Percentiles rank a stretch among this genome's conserved stretches.
Evolutionary conservation across 129 eudicot species (phyloP).

Genomic region (Calendula officinalis): DNA sequence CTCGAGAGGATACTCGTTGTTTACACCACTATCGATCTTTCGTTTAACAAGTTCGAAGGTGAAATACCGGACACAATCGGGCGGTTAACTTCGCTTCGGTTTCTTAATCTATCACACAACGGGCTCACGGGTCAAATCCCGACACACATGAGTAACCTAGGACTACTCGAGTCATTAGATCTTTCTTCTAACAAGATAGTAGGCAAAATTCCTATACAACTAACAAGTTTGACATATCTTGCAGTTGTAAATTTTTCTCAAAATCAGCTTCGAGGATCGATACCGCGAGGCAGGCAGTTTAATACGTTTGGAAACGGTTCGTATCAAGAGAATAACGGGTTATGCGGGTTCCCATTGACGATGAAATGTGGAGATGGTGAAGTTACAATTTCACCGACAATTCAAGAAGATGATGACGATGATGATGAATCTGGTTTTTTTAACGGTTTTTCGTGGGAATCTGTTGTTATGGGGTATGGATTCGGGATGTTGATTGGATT

Average conservation of each 20-base stretch:
- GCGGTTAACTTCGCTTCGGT: constrained; percentile 8
- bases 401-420: constrained; percentile 14
- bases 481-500: constrained; percentile 33
- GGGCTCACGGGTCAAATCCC: constrained; percentile 25
- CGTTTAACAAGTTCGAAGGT: constrained; percentile 31
- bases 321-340: constrained; percentile 21
- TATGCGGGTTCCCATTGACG: constrained; percentile 37
- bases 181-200: constrained; percentile 32
- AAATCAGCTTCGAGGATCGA: constrained; percentile 27
- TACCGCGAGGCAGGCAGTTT: constrained; percentile 34
- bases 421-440: constrained; percentile 23
- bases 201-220: constrained; percentile 28
- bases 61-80: constrained; percentile 29
- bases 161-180: constrained; percentile 30
- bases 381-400: neutral
- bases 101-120: constrained; percentile 37
- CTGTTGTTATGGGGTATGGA: constrained; percentile 39
- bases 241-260: constrained; percentile 19
- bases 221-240: constrained; percentile 15
- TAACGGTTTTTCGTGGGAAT: constrained; percentile 36
- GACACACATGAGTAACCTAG: constrained; percentile 12
- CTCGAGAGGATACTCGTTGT: constrained; percentile 25
- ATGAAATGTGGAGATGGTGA: constrained; percentile 21
- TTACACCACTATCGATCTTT: constrained; percentile 34
- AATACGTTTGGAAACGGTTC: constrained; percentile 20